Conservation (phyloP, 2,329 filamentous ascomycete species). For the Alternaria sp. region DNA sequence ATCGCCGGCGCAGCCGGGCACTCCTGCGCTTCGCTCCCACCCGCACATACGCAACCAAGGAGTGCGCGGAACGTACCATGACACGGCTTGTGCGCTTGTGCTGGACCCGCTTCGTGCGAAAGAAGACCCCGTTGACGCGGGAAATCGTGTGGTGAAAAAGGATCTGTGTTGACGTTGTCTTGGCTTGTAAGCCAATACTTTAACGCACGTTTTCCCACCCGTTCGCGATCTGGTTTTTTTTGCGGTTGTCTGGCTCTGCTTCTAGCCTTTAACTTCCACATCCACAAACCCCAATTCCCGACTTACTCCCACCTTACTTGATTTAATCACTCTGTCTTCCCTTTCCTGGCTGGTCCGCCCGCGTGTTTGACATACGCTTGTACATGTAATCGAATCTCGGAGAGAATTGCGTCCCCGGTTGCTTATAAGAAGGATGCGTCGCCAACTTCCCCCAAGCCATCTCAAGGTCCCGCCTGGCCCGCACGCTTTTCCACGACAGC, state of each 20-base stretch:
- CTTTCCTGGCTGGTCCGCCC: slow-evolving; percentile 33
- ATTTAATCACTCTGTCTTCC: slow-evolving; percentile 28
- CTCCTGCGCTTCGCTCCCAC: slow-evolving; percentile 13
- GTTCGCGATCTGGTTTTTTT: slow-evolving; percentile 22
- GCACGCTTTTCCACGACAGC: slow-evolving; percentile 40
- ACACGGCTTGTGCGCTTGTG: slow-evolving; percentile 11
- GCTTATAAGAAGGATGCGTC: slow-evolving; percentile 39
- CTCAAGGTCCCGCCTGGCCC: slow-evolving; percentile 46
- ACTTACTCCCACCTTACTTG: slow-evolving; percentile 13
- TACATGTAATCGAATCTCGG: slow-evolving; percentile 33
- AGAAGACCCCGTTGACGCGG: slow-evolving; percentile 7
- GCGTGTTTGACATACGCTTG: slow-evolving; percentile 12
- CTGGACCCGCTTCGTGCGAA: slow-evolving; percentile 10
- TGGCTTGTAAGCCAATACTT: slow-evolving; percentile 46
- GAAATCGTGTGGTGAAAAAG: slow-evolving; percentile 8
- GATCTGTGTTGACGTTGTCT: slow-evolving; percentile 20
- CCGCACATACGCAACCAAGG: slow-evolving; percentile 13
- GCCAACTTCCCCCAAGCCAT: slow-evolving; percentile 47
- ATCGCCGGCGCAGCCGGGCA: slow-evolving; percentile 21
- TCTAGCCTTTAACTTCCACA: slow-evolving; percentile 8
- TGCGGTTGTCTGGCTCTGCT: slow-evolving; percentile 22
- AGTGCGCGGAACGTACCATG: slow-evolving; percentile 13
- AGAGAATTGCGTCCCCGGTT: slow-evolving; percentile 1
- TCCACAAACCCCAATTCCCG: slow-evolving; percentile 2
- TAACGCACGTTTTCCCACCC: slow-evolving; percentile 43